A percentile compares a stretch with the other conserved stretches of the same genome.
phyloP scores from a whole-genome alignment of 345 rosid species.

The Noccaea bulbosa region DNA sequence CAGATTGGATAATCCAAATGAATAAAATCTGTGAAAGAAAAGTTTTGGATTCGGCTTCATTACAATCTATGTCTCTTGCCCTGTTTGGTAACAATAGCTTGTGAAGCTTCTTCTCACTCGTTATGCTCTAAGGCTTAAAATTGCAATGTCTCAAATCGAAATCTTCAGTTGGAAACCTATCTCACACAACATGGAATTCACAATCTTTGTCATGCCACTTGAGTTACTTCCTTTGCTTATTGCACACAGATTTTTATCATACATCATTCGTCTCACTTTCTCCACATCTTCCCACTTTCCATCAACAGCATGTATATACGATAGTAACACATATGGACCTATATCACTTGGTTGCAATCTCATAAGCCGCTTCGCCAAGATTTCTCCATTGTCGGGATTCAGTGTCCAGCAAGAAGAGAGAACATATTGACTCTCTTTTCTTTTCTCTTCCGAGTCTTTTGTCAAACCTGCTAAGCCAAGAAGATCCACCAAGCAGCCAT shows the following conservation, averaged over 20 bases:
- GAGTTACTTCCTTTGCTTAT: constrained; percentile 32
- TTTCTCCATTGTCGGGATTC: constrained; percentile 53
- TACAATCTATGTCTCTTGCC: not conserved
- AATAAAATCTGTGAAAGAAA: not conserved
- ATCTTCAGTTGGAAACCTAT: constrained; percentile 49
- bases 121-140: not conserved
- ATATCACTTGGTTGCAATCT: constrained; percentile 52
- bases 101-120: not conserved
- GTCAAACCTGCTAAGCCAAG: constrained; percentile 56
- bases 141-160: not conserved
- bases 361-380: constrained; percentile 54
- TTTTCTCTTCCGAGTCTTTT: constrained; percentile 48
- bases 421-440: constrained; percentile 43
- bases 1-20: too few species aligned
- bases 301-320: constrained; percentile 56
- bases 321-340: constrained; percentile 55
- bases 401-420: constrained; percentile 34
- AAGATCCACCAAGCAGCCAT: constrained; percentile 66
- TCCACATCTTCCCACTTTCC: constrained; percentile 64
- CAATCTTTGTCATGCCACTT: constrained; percentile 39
- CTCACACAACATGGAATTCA: constrained; percentile 58
- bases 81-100: not conserved
- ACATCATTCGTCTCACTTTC: constrained; percentile 50
- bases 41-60: not conserved
- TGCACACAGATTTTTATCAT: constrained; percentile 46